Conservation (phyloP, 257 asterid species). For the Parsonsia alboflavescens region DNA sequence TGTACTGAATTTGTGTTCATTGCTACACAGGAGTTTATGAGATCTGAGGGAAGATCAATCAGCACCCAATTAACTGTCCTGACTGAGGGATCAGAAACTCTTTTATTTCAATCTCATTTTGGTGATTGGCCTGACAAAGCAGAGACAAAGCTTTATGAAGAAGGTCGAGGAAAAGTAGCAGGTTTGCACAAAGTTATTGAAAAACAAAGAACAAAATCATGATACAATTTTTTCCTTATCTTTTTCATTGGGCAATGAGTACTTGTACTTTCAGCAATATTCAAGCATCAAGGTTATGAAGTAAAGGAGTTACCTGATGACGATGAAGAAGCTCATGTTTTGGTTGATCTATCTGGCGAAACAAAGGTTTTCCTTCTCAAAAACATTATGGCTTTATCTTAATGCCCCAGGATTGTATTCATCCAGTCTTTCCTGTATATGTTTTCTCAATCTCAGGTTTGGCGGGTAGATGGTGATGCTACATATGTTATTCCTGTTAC, state of each 20-base stretch:
- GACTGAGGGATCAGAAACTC: constrained; percentile 77
- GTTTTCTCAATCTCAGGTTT: constrained; percentile 42
- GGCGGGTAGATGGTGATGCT: constrained; percentile 56
- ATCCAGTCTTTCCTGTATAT: background rate
- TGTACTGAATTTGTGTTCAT: background rate
- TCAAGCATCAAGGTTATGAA: constrained; percentile 37
- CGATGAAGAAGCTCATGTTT: constrained; percentile 18
- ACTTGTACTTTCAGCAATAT: constrained; percentile 27
- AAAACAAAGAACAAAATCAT: background rate
- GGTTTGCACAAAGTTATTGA: constrained; percentile 35
- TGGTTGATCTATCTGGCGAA: constrained; percentile 28
- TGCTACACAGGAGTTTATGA: constrained; percentile 24
- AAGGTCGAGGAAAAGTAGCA: constrained; percentile 84
- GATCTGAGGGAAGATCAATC: constrained; percentile 29
- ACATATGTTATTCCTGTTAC: constrained; percentile 40
- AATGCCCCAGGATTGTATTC: background rate
- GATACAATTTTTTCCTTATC: background rate
- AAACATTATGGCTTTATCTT: background rate
- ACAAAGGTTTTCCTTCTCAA: constrained; percentile 18
- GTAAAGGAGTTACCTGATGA: constrained; percentile 35
- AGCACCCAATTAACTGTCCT: constrained; percentile 27
- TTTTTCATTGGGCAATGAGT: background rate
- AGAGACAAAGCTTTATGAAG: constrained; percentile 41
- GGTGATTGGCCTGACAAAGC: constrained; percentile 61
- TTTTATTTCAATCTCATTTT: constrained; percentile 57